Evolutionary conservation across 805 yeast genomes (phyloP).

Genomic region (Priceomyces fermenticarens): DNA sequence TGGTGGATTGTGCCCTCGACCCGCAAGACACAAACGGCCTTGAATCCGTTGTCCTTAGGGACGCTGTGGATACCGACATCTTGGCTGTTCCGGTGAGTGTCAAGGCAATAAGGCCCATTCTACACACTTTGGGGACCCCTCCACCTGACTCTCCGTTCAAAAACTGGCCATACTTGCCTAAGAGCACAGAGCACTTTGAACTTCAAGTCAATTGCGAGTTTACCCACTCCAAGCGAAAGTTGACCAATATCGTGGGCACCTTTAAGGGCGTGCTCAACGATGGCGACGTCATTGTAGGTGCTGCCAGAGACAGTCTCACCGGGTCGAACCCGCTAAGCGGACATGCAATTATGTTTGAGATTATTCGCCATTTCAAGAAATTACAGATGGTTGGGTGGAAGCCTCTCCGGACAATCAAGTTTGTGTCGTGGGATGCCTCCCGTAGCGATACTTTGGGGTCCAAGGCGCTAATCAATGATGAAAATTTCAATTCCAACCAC

Average conservation of each 20-base stretch:
- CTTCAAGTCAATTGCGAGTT: constrained; percentile 15
- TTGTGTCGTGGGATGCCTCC: constrained; percentile 42
- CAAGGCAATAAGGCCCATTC: constrained; percentile 22
- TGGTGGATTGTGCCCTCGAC: constrained; percentile 18
- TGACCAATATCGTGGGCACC: constrained; percentile 30
- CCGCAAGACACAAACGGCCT: constrained; percentile 9
- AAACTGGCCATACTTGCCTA: constrained; percentile 25
- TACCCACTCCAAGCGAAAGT: constrained; percentile 9
- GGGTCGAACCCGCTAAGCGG: constrained; percentile 35
- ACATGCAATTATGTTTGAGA: constrained; percentile 38
- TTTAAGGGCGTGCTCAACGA: constrained; percentile 37
- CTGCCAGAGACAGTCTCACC: constrained; percentile 37
- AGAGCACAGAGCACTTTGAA: constrained; percentile 12
- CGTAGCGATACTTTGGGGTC: constrained; percentile 33
- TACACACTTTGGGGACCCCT: constrained; percentile 16
- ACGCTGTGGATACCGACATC: constrained; percentile 7
- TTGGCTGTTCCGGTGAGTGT: constrained; percentile 28
- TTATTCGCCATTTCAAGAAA: constrained; percentile 32
- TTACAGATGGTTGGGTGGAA: constrained; percentile 38
- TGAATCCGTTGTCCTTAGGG: constrained; percentile 15
- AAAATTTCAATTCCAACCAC: constrained; percentile 15
- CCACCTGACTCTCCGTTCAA: constrained; percentile 8
- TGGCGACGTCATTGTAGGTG: constrained; percentile 39
- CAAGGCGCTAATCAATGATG: constrained; percentile 18
- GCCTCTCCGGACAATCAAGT: constrained; percentile 37